Evolutionary conservation across 1,284 basidiomycete species (phyloP), one percentile per base, ranked within the genome.

Genomic region (Meripilus lineatus): DNA sequence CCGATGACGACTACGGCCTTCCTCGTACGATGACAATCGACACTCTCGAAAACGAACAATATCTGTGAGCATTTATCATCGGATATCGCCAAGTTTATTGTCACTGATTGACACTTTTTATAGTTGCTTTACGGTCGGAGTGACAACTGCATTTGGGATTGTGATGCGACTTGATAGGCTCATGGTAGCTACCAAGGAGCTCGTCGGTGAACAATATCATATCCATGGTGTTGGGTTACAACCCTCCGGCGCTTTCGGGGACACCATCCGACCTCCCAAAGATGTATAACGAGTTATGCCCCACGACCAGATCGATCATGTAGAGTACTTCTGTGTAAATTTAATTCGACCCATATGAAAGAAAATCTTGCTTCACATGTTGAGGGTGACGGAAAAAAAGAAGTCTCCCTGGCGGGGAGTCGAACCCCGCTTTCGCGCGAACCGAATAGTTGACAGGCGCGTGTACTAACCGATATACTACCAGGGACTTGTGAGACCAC

Each of bases 191-290:
- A 75, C 78, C 13, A 90, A 90, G 57, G 83, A 88, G 58, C 66
- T 90, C 39, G 87, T 90, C 0, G 88, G 87, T 0, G 86, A 90
- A 58, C 83, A 84, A 52, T 89, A 85, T 54, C 81, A 87, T 56
- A 84, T 88, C 14, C 74, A 81, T 45, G 84, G 84, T 0, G 63
- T 85, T n/a, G 79, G 75, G 20, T 55, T 70, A 20, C 49, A 54
- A 4, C 46, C 42, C 2, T 33, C 37, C 13, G 36, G 30, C 11
- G 39, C 30, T 10, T 25, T 23, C 28, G 13, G 39, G 22, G 47
- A 43, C 34, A 39, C 43, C 21, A 35, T 49, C 14, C 36, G 50
- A 21, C 52, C 52, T 17, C 35, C 42, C 13, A 53, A 51, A 34
- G 51, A 53, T 28, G 51, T 39, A 7, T 53, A 33, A 42, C 34